Evolutionary conservation across 2,329 filamentous ascomycete genomes (phyloP).

Genomic region (Cadophora sp.): DNA sequence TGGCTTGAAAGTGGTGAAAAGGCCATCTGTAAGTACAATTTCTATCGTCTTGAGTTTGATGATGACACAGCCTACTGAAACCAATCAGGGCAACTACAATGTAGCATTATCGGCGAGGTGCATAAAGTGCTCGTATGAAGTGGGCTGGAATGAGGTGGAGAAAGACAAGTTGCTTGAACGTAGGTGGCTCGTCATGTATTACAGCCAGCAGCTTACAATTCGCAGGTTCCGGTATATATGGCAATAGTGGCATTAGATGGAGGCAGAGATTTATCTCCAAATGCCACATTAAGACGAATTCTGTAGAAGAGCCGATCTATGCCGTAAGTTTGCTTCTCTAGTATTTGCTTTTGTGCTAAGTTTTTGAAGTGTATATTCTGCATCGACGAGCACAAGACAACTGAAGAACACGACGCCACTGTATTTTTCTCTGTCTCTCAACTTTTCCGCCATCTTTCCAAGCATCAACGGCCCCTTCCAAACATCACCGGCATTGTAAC

Average conservation of each 20-base stretch:
- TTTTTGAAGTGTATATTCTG: constrained; percentile 42
- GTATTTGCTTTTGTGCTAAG: neutral
- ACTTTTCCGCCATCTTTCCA: constrained; percentile 42
- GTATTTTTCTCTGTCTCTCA: constrained; percentile 42
- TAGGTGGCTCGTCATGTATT: constrained; percentile 20
- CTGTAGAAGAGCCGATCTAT: constrained; percentile 41
- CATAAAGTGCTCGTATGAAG: constrained; percentile 43
- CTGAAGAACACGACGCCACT: constrained; percentile 45
- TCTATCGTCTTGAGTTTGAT: neutral
- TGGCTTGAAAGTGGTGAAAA: constrained; percentile 41
- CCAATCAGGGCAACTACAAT: constrained; percentile 40
- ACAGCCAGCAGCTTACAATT: neutral
- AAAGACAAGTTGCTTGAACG: constrained; percentile 40
- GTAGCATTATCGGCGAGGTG: constrained; percentile 40
- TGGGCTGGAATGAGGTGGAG: constrained; percentile 41
- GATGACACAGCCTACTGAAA: constrained; percentile 30
- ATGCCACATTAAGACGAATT: constrained; percentile 40
- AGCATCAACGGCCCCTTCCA: constrained; percentile 41
- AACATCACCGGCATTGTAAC: constrained; percentile 37
- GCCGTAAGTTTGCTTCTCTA: constrained; percentile 33
- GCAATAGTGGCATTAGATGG: constrained; percentile 41
- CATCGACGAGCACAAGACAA: constrained; percentile 40
- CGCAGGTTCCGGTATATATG: constrained; percentile 41
- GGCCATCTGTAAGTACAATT: constrained; percentile 38
- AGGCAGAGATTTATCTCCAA: constrained; percentile 43